Evolutionary conservation across 306 rosid genomes (phyloP).

Genomic region (Gastrolobium villosum): DNA sequence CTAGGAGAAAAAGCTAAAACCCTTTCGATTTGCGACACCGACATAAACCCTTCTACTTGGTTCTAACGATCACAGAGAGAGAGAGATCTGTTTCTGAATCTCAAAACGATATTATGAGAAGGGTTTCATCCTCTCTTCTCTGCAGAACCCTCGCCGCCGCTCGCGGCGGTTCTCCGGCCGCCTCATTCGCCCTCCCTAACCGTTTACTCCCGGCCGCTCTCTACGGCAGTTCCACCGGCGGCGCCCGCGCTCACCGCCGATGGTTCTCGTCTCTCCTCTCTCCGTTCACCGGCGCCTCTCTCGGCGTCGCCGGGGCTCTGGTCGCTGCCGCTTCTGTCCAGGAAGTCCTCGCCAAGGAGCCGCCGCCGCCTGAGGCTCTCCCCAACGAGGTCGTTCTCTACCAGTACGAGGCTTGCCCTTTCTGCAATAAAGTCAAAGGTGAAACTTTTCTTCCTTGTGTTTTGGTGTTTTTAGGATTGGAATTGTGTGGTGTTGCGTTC

Average conservation of each 20-base stretch:
- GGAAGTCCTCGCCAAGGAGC: conserved; percentile 86
- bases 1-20: conserved; percentile 16
- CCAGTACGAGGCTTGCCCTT: conserved; percentile 96
- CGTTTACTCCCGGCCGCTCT: conserved; percentile 69
- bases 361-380: conserved; percentile 62
- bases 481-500: background rate
- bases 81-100: conserved; percentile 36
- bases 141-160: conserved; percentile 66
- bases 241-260: conserved; percentile 44
- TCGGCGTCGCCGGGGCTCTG: conserved; percentile 70
- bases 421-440: conserved; percentile 97
- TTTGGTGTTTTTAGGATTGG: background rate
- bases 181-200: conserved; percentile 45
- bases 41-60: conserved; percentile 38
- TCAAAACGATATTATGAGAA: conserved; percentile 63
- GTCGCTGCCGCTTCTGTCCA: conserved; percentile 53
- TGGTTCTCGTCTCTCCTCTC: conserved; percentile 57
- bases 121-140: conserved; percentile 59
- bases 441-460: background rate
- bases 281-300: conserved; percentile 48
- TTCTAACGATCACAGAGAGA: background rate
- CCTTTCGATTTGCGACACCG: conserved; percentile 23
- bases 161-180: conserved; percentile 44
- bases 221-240: conserved; percentile 51
- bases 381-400: conserved; percentile 85